Base-by-base conservation (phyloP, 805 yeast species). In the Spathaspora boniae region DNA sequence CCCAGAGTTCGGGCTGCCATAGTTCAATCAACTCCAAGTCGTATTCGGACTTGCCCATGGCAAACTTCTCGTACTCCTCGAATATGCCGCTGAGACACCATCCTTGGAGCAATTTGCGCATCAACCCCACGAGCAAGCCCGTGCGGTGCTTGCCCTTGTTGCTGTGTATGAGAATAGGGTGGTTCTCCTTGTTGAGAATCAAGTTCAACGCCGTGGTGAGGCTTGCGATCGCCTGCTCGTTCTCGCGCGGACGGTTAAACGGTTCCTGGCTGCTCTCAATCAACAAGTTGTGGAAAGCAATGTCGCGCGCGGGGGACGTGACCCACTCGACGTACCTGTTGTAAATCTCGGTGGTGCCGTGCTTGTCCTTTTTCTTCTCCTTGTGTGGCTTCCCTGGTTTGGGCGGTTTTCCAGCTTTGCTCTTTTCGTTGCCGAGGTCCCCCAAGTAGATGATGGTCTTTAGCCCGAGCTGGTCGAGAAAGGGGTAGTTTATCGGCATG, bases 61-160 rank as follows among this genome's bases (percentile, higher is more conserved):
- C 94, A 59, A 87, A 91, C 55, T 86, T 80, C 37, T 84, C 86
- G 58, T 91, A 91, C 57, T 91, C 98, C 55, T 88, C 96, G 58
- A 87, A 93, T 5, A 87, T 82, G 2, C 96, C 95, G 34, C 95
- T 81, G 49, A 86, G 70, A 40, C 93, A 79, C 98, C 98, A 91
- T 2, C 94, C 94, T 58, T 88, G 96, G 30, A 88, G 62, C 34
- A 83, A 56, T 53, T 86, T 87, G 32, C 98, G 65, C 72, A 91
- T 80, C 20, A 87, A 70, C 0, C 96, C 98, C n/a, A 89, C 94
- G 27, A 89, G 67, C 1, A 93, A 89, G 0, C 98, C 98, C 2
- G 87, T 89, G 28, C 98, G 62, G 56, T 91, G 98, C 57, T 93
- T 93, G n/a, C 98, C 98, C 63, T 91, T 91, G 58, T 93, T 87